These are phyloP conservation scores for Gracilaria caudata DNA, from an alignment of 23 red algal species.

Conservation along the genomic window DNA sequence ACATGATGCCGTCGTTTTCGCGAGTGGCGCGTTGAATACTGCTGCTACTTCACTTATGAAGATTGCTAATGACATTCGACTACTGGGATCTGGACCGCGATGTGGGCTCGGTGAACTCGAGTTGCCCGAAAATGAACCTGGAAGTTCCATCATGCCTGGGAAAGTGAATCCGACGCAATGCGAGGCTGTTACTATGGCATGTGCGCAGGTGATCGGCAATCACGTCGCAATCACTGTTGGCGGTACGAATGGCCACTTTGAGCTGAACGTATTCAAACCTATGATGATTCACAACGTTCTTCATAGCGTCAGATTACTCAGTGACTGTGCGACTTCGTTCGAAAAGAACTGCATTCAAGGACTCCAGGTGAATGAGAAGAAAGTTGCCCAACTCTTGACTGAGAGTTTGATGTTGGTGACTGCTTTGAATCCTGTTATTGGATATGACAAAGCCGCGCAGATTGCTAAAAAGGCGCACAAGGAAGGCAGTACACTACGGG, in stretches of 20 bases:
- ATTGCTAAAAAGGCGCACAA: conserved; percentile 98
- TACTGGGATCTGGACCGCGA: conserved; percentile 89
- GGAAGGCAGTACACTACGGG: conserved; percentile 72
- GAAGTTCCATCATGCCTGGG: conserved; percentile 98
- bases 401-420: conserved; percentile 95
- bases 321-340: conserved; percentile 80
- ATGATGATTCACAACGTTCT: conserved; percentile 92
- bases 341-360: conserved; percentile 81
- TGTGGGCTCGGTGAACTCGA: conserved; percentile 94
- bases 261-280: conserved; percentile 98
- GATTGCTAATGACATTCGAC: conserved; percentile 98
- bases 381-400: conserved; percentile 75
- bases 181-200: conserved; percentile 95
- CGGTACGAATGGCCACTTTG: conserved; percentile 94
- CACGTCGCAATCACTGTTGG: conserved; percentile 89
- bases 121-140: conserved; percentile 96
- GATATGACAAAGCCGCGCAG: conserved; percentile 97
- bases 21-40: conserved; percentile 79
- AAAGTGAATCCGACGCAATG: conserved; percentile 99
- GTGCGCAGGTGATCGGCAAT: conserved; percentile 94
- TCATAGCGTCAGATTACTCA: conserved; percentile 82
- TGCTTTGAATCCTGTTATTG: conserved; percentile 95
- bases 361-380: conserved; percentile 73
- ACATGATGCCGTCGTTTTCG: conserved; percentile 91
- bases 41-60: conserved; percentile 83